These are phyloP conservation scores for Aspergillus pseudoterreus DNA, from an alignment of 2,329 filamentous ascomycete genomes.

Conservation along the genomic window DNA sequence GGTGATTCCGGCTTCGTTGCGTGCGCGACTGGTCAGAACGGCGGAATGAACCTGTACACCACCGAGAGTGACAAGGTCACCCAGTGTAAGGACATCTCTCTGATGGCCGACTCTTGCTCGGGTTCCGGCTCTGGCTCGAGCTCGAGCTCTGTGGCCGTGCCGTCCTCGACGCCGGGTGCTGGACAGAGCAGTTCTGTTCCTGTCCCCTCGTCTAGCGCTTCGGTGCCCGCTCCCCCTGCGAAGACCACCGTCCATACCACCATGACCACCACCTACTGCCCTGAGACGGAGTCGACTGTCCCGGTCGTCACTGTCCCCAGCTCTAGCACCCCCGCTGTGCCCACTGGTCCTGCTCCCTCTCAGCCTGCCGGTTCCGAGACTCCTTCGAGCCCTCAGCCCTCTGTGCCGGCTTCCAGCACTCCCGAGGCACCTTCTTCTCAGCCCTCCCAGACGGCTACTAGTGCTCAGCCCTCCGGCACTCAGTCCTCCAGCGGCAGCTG, in stretches of 20 bases:
- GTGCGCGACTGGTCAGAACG: conserved; percentile 52
- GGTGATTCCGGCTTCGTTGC: conserved; percentile 55
- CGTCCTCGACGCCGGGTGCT: conserved; percentile 1
- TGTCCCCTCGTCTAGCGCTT: conserved; percentile 6
- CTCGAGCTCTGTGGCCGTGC: conserved; percentile 9
- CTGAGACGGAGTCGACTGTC: conserved; percentile 9
- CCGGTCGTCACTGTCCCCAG: not conserved
- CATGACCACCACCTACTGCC: conserved; percentile 19
- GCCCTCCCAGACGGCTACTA: conserved; percentile 3
- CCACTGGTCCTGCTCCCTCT: not conserved
- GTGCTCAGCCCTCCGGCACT: conserved; percentile 9
- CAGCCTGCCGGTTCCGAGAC: conserved; percentile 2
- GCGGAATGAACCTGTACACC: conserved; percentile 42
- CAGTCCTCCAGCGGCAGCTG: conserved; percentile 31
- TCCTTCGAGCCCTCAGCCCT: not conserved
- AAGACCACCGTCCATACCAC: conserved; percentile 13
- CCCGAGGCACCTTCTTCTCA: conserved; percentile 4
- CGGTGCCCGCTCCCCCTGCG: conserved; percentile 1
- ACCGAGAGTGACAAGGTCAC: conserved; percentile 28
- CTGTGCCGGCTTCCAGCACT: not conserved
- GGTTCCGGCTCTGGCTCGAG: conserved; percentile 15
- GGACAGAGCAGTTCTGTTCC: conserved; percentile 7
- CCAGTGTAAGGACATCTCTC: conserved; percentile 29
- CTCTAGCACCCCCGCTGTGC: not conserved
- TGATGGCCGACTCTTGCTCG: conserved; percentile 37